phyloP scores from a whole-genome alignment of 306 rosid genomes.

The Quercus suber region DNA sequence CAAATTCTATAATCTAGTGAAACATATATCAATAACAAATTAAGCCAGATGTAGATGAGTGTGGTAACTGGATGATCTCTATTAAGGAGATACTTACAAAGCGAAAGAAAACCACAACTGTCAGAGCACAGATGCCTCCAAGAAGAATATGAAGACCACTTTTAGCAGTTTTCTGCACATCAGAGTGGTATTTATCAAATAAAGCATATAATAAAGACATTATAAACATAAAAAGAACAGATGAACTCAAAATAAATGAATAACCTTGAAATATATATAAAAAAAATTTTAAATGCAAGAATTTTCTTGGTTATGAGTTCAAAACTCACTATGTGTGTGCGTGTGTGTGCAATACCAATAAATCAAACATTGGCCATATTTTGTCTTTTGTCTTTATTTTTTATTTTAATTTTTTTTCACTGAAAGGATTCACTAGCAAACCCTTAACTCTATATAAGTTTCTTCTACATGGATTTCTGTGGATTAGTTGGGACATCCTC shows the following conservation, averaged over 20 bases:
- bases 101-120: constrained; percentile 93
- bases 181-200: constrained; percentile 13
- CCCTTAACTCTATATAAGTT: background rate
- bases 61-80: constrained; percentile 11
- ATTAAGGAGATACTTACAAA: constrained; percentile 59
- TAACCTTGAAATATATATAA: background rate
- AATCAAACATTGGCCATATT: background rate
- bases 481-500: background rate
- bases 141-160: constrained; percentile 95
- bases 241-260: no score
- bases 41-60: background rate
- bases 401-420: background rate
- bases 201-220: constrained; percentile 3
- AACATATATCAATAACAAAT: constrained; percentile 13
- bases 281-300: background rate
- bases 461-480: background rate
- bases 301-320: background rate
- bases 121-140: constrained; percentile 93
- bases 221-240: background rate
- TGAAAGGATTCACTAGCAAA: background rate
- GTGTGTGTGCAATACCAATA: no score
- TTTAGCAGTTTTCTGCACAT: constrained; percentile 83
- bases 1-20: constrained; percentile 13
- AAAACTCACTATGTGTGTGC: no score
- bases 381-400: background rate